phyloP scores from a whole-genome alignment of 2,329 filamentous ascomycete genomes.

The Corniculantispora saksenae region DNA sequence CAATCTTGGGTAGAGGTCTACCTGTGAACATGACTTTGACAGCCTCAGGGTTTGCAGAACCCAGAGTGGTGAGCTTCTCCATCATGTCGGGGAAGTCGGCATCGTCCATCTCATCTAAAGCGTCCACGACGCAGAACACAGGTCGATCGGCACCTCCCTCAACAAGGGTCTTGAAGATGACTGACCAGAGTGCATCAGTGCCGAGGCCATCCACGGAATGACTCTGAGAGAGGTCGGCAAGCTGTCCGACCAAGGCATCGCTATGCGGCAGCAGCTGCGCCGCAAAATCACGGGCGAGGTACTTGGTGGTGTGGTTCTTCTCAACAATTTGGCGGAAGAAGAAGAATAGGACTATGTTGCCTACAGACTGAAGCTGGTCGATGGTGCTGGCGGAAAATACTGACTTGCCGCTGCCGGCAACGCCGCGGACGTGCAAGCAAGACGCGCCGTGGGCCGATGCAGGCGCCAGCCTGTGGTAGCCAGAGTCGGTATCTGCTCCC shows the following conservation, averaged over 20 bases:
- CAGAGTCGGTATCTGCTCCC: slow-evolving; percentile 5
- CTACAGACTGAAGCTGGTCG: slow-evolving; percentile 15
- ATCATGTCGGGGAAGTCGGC: slow-evolving; percentile 14
- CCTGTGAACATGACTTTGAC: slow-evolving; percentile 16
- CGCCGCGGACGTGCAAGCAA: slow-evolving; percentile 17
- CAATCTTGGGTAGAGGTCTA: slow-evolving; percentile 19
- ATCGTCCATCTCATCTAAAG: slow-evolving; percentile 19
- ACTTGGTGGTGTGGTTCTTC: slow-evolving; percentile 28
- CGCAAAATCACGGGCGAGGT: slow-evolving; percentile 19
- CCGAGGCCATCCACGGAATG: neutral
- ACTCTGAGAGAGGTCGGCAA: neutral
- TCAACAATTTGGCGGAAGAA: slow-evolving; percentile 39
- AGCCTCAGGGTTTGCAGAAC: neutral
- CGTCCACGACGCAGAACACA: slow-evolving; percentile 17
- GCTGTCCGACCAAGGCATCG: neutral
- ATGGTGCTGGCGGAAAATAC: slow-evolving; percentile 30
- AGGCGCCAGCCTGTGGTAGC: neutral
- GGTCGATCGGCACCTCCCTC: neutral
- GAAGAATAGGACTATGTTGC: slow-evolving; percentile 33
- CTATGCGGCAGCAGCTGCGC: slow-evolving; percentile 18
- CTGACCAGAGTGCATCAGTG: neutral
- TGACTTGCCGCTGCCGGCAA: slow-evolving; percentile 29
- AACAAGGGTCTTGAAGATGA: neutral
- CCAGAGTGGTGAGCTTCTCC: neutral
- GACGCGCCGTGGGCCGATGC: neutral